Evolutionary conservation across 352 stramenopile genomes (phyloP), one percentile per base, ranked within the genome.

Genomic region (Pythium monospermum): DNA sequence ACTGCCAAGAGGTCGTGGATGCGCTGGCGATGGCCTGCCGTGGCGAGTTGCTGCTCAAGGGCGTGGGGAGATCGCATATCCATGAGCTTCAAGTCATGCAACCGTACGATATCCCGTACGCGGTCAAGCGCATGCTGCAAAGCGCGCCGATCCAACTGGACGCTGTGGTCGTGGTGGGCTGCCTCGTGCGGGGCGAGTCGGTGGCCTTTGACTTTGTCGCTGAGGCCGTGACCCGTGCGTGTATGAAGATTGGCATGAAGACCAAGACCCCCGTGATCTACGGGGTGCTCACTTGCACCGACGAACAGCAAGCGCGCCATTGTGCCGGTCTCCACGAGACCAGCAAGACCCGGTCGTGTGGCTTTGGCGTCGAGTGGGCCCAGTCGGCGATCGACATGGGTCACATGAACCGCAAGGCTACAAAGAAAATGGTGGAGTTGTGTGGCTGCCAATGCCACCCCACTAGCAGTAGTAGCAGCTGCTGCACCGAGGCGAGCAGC

Each of bases 191-290:
- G 2, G 54, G 49, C 1, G 36, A 64, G 32, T 64, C 60, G 32
- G 18, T 61, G 16, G 53, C 60, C 18, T 68, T 56, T 27, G 54
- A 64, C 19, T 68, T 68, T 61, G 54, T 61, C 2, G 54, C 60
- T 15, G 53, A 68, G 38, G 60, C 60, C 4, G 60, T 68, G 30
- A 64, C 60, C 16, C 60, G 60, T 6, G 60, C 48, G 28, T 53
- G 35, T 27, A 61, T 68, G 54, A 68, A 68, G 49, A 49, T 68
- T 16, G 57, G 54, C 27, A 57, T 68, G 39, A 64, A 68, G 42
- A 55, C 23, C 7, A 64, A 68, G 47, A 64, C 57, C 16, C 53
- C 55, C 3, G 55, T 68, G 26, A 47, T 68, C 46, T 52, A 68
- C 42, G 60, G 60, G 19, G 55, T 68, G 45, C 49, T 68, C 16